Evolutionary conservation across 805 yeast genomes (phyloP), one percentile per base, ranked within the genome.

Genomic region (Naumovozyma dairenensis): DNA sequence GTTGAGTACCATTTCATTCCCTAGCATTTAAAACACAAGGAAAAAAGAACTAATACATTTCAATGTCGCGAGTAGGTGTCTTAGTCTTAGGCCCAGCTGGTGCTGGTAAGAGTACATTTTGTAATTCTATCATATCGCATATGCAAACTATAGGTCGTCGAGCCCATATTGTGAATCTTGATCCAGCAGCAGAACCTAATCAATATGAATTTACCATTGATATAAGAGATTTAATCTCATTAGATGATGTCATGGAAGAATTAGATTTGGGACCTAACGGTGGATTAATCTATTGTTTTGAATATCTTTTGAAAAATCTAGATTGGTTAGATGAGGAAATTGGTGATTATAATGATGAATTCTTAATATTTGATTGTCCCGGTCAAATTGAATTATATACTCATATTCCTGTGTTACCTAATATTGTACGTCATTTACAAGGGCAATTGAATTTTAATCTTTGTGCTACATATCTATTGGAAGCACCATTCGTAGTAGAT

Each of bases 241-340:
- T 89, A 28, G 85, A 86, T 37, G 97, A 89, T 57, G 96, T 86
- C 17, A 86, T 86, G 87, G 96, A 89, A 43, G 97, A 89, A 56
- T 65, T 89, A 65, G 80, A 81, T 22, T 60, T 84, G 30, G 98
- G 98, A 0, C 97, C 97, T 7, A 89, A 89, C 45, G 99, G 98
- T 31, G 96, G 93, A 0, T 62, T 92, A 31, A 66, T 92, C 21
- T 92, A 87, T 57, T 92, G 97, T 53, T 89, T 92, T 55, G 97
- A 92, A 61, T 84, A 87, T 52, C 65, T 92, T 21, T 57, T 92
- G 51, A 75, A 87, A 28, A 92, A 92, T 51, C 55, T 92, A 40
- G 99, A 92, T 62, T 92, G 99, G 99, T 62, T 92, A 21, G 98
- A 89, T 48, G 96, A 89, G 48, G 95, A 89, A 53, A 80, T 92